Evolutionary conservation across 768 basidiomycete genomes (phyloP).

Genomic region (Phaffia tasmanica): DNA sequence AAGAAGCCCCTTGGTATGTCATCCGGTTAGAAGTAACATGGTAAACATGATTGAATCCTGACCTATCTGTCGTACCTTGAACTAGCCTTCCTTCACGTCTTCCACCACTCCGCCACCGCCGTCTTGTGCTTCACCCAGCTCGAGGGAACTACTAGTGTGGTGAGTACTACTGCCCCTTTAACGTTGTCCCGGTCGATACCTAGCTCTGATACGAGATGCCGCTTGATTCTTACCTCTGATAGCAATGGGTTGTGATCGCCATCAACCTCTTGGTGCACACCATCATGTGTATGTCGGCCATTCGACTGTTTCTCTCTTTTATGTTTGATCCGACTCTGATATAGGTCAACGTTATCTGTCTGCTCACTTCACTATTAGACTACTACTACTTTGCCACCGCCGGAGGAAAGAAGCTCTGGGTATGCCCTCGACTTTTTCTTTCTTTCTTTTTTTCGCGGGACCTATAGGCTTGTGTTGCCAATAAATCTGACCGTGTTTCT

Average conservation of each 20-base stretch:
- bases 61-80: neutral
- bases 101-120: conserved; percentile 97
- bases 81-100: conserved; percentile 90
- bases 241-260: conserved; percentile 94
- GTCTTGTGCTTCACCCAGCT: conserved; percentile 88
- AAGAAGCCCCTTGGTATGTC: conserved; percentile 87
- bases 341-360: no score
- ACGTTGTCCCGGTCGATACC: neutral
- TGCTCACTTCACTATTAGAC: conserved; percentile 46
- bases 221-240: conserved; percentile 4
- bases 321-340: neutral
- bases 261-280: conserved; percentile 91
- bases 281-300: conserved; percentile 70
- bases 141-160: conserved; percentile 85
- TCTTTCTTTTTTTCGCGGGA: neutral
- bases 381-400: conserved; percentile 99
- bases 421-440: conserved; percentile 35
- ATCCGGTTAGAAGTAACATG: neutral
- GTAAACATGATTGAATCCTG: neutral
- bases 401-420: conserved; percentile 93
- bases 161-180: conserved; percentile 43
- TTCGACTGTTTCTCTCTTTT: neutral
- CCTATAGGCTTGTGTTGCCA: neutral
- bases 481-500: neutral
- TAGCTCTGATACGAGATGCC: neutral